Percentiles rank a stretch among this genome's conserved stretches.
Conservation (phyloP, 2,329 filamentous ascomycete genomes). For the Colletotrichum viniferum region DNA sequence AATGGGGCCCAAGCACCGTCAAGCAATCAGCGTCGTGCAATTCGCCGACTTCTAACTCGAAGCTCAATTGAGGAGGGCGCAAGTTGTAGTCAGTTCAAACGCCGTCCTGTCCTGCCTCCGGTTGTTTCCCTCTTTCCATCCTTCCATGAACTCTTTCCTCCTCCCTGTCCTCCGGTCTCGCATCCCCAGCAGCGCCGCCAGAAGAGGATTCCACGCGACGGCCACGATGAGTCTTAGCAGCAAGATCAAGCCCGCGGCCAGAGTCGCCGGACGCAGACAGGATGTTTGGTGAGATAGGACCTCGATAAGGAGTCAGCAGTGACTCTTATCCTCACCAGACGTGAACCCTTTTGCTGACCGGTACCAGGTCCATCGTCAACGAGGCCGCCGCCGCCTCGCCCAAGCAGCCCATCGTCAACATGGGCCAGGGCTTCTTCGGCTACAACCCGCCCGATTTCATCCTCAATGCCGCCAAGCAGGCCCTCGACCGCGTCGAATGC, state of each 20-base stretch:
- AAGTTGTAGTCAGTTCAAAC: neutral
- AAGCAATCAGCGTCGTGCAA: constrained; percentile 19
- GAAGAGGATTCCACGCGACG: constrained; percentile 16
- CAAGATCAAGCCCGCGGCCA: constrained; percentile 55
- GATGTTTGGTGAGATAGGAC: constrained; percentile 52
- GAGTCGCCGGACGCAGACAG: constrained; percentile 53
- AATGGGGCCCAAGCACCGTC: constrained; percentile 2
- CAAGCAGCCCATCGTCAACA: constrained; percentile 67
- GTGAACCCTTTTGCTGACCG: no score
- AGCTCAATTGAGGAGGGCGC: neutral
- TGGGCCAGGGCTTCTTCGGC: constrained; percentile 78
- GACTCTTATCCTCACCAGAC: neutral
- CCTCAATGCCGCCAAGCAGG: constrained; percentile 86
- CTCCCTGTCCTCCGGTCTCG: constrained; percentile 21
- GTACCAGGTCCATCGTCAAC: constrained; percentile 65
- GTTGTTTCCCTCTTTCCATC: neutral
- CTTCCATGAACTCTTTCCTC: constrained; percentile 18
- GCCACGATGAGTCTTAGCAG: constrained; percentile 46
- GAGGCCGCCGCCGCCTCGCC: constrained; percentile 68
- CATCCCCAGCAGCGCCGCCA: constrained; percentile 16
- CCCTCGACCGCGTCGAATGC: constrained; percentile 90
- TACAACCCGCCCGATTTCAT: constrained; percentile 96
- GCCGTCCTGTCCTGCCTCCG: neutral
- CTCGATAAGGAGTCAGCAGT: neutral
- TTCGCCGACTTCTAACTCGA: neutral